Conservation (phyloP, 805 yeast genomes). For the Metschnikowia reukaufii region DNA sequence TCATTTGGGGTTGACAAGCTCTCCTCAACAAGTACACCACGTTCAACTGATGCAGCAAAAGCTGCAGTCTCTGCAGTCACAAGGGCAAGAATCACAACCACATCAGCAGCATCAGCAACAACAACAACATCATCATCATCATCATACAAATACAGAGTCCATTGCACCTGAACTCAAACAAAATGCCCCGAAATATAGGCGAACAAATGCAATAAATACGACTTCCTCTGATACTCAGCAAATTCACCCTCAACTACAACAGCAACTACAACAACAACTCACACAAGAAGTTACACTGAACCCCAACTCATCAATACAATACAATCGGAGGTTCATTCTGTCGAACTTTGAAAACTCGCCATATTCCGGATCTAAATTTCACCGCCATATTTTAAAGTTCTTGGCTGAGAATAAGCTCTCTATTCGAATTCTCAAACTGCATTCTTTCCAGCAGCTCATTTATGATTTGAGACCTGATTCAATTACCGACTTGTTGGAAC, state of each 20-base stretch:
- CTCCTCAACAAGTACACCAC: constrained; percentile 8
- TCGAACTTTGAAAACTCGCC: constrained; percentile 37
- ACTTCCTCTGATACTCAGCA: constrained; percentile 2
- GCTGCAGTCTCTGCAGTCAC: constrained; percentile 4
- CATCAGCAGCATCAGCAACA: constrained; percentile 1
- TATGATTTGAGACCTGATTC: constrained; percentile 51
- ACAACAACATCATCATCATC: not conserved
- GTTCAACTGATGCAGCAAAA: constrained; percentile 4
- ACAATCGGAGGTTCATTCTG: constrained; percentile 8
- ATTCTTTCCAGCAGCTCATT: constrained; percentile 51
- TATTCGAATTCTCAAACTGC: constrained; percentile 47
- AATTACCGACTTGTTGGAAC: constrained; percentile 45
- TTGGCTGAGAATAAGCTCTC: constrained; percentile 53
- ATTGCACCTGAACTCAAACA: constrained; percentile 7
- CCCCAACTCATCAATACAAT: constrained; percentile 4
- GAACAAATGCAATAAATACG: not conserved
- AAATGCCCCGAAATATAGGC: constrained; percentile 6
- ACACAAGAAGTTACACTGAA: not conserved
- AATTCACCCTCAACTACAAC: constrained; percentile 4
- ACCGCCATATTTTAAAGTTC: constrained; percentile 50
- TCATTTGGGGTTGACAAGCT: constrained; percentile 1
- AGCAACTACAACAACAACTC: not conserved
- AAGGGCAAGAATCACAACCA: constrained; percentile 5
- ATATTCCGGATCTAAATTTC: constrained; percentile 48
- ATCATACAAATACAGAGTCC: constrained; percentile 3